These are phyloP conservation scores for Penicillium sp. DNA, from an alignment of 2,329 filamentous ascomycete species.

Conservation along the genomic window DNA sequence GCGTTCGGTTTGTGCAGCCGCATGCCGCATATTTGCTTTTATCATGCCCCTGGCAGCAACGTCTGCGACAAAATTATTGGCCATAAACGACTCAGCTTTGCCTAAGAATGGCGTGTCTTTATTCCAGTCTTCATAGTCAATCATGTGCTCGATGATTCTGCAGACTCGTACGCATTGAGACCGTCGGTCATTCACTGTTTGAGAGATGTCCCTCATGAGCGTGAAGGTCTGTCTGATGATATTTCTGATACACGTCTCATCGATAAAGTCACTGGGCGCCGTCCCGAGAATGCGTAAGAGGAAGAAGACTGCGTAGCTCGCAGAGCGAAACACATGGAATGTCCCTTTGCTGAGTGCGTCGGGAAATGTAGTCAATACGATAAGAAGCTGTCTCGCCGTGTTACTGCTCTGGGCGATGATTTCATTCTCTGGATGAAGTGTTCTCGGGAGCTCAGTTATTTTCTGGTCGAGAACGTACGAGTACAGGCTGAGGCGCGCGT, in stretches of 20 bases:
- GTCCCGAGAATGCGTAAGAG: constrained; percentile 1
- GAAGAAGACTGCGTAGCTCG: constrained; percentile 4
- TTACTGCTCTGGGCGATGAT: background rate
- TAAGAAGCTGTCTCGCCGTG: constrained; percentile 1
- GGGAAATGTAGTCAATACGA: background rate
- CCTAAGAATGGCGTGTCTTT: background rate
- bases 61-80: constrained; percentile 1
- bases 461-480: background rate
- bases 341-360: background rate
- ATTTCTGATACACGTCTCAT: background rate
- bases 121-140: constrained; percentile 2
- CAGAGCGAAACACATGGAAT: background rate
- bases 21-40: background rate
- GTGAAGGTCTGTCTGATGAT: background rate
- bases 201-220: background rate
- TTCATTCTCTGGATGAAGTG: background rate
- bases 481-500: constrained; percentile 1
- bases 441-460: background rate
- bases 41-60: constrained; percentile 4
- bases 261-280: background rate
- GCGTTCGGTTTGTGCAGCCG: background rate
- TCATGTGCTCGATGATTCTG: constrained; percentile 4
- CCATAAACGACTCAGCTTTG: constrained; percentile 2
- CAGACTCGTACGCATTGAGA: constrained; percentile 1
- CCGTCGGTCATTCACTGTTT: background rate